Evolutionary conservation across 2,329 filamentous ascomycete species (phyloP).

Genomic region (Mycogone perniciosa): DNA sequence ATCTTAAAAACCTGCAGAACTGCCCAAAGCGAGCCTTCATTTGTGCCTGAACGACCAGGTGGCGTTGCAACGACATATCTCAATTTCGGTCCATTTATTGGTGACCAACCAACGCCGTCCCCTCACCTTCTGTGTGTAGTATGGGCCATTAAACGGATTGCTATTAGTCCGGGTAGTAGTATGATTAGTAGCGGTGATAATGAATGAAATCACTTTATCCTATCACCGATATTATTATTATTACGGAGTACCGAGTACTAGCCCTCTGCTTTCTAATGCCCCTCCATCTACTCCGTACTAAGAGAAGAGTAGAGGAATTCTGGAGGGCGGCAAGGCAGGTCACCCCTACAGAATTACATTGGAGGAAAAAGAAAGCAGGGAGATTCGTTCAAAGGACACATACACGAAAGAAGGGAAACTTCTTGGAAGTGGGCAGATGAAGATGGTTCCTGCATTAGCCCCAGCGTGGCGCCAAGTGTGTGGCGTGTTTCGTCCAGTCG

Average conservation of each 20-base stretch:
- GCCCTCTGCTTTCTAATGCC: too few relatives aligned
- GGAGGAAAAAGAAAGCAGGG: background rate
- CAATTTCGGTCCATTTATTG: background rate
- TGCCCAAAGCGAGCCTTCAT: too few relatives aligned
- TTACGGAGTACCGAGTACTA: too few relatives aligned
- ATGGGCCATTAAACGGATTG: constrained; percentile 1
- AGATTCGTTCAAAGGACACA: constrained; percentile 7
- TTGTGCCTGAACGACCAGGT: too few relatives aligned
- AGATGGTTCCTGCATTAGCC: constrained; percentile 20
- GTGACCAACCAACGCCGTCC: constrained; percentile 1
- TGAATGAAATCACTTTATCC: background rate
- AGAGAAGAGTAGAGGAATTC: too few relatives aligned
- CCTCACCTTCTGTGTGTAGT: constrained; percentile 9
- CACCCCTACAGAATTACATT: too few relatives aligned
- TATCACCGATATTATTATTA: too few relatives aligned
- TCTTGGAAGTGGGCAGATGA: constrained; percentile 10
- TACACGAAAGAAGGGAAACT: constrained; percentile 1
- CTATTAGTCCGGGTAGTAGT: background rate
- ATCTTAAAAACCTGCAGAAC: too few relatives aligned
- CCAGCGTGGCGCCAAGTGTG: background rate
- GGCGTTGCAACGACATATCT: background rate
- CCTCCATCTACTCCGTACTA: too few relatives aligned
- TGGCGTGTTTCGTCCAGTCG: background rate
- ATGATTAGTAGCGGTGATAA: background rate
- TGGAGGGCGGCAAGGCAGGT: too few relatives aligned